phyloP scores from a whole-genome alignment of 1,284 basidiomycete species.

The Puccinia brachypodii region DNA sequence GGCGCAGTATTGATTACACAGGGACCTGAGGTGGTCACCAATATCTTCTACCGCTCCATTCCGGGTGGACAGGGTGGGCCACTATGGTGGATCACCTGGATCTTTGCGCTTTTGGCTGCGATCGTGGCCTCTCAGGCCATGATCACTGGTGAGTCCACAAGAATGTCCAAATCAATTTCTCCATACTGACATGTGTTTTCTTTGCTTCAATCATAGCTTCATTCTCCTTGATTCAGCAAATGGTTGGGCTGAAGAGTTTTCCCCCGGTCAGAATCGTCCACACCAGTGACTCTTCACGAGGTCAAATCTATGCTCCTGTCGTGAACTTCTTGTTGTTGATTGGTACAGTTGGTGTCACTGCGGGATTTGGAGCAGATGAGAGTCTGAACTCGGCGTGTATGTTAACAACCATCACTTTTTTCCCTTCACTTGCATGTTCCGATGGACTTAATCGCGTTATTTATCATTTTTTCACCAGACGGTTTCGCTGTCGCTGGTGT shows the following conservation, averaged over 20 bases:
- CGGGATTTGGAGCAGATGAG: slow-evolving; percentile 63
- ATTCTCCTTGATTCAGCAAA: slow-evolving; percentile 61
- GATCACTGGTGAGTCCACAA: slow-evolving; percentile 62
- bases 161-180: neutral
- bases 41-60: slow-evolving; percentile 68
- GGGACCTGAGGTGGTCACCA: slow-evolving; percentile 61
- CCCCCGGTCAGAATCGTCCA: slow-evolving; percentile 63
- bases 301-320: slow-evolving; percentile 67
- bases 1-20: slow-evolving; percentile 65
- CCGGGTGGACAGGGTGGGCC: slow-evolving; percentile 60
- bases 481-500: slow-evolving; percentile 68
- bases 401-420: slow-evolving; percentile 48
- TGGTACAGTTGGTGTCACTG: slow-evolving; percentile 64
- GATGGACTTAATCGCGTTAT: neutral
- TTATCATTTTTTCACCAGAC: slow-evolving; percentile 42
- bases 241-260: slow-evolving; percentile 65
- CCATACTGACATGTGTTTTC: neutral
- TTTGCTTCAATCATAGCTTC: slow-evolving; percentile 46
- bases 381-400: slow-evolving; percentile 64
- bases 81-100: slow-evolving; percentile 63
- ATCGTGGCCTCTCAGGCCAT: slow-evolving; percentile 65
- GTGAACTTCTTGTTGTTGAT: slow-evolving; percentile 66
- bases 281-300: slow-evolving; percentile 65
- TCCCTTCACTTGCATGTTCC: neutral
- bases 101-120: slow-evolving; percentile 67